Conservation (phyloP, 2,329 filamentous ascomycete species). For the Rhexocercosporidium sp. region DNA sequence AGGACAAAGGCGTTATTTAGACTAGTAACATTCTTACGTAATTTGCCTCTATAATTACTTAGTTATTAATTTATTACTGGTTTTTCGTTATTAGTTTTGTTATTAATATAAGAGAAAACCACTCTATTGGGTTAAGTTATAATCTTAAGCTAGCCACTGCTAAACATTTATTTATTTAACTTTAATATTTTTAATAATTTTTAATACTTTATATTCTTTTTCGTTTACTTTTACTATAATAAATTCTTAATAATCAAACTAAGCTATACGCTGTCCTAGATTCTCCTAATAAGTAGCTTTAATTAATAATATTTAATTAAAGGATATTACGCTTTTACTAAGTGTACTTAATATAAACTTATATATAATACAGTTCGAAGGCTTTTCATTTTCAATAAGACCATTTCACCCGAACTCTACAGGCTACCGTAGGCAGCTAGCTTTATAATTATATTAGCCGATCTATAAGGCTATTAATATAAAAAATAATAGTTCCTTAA, state of each 20-base stretch:
- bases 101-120: too few species aligned
- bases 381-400: neutral
- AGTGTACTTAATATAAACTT: neutral
- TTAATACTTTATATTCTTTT: neutral
- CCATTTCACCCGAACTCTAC: neutral
- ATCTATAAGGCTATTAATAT: neutral
- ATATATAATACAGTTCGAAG: conserved; percentile 1
- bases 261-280: neutral
- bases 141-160: conserved; percentile 4
- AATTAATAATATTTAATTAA: neutral
- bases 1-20: neutral
- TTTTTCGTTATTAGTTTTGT: too few species aligned
- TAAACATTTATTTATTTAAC: too few species aligned
- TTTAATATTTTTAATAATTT: neutral
- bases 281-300: neutral
- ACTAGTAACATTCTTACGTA: neutral
- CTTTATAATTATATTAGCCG: neutral
- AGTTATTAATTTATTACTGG: neutral
- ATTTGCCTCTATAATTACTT: too few species aligned
- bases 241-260: neutral
- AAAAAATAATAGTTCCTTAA: neutral
- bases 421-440: neutral
- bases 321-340: neutral
- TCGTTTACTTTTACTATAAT: neutral
- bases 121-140: neutral